A percentile compares a stretch with the other conserved stretches of the same genome.
These are phyloP conservation scores for Suhomyces yuchorum DNA, from an alignment of 1,139 yeast species.

Conservation along the genomic window DNA sequence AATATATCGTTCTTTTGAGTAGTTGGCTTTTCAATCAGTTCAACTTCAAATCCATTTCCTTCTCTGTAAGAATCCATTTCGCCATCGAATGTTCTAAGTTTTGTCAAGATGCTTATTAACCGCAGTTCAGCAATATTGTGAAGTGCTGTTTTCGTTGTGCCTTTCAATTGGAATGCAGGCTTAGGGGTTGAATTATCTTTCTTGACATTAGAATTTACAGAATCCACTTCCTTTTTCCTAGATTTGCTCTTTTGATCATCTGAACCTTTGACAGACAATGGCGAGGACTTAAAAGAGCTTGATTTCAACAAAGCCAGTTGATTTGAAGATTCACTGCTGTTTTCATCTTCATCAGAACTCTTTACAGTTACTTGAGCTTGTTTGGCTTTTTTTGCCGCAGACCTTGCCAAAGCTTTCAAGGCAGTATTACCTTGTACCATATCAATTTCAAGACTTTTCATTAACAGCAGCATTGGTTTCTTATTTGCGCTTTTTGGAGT, in stretches of 20 bases:
- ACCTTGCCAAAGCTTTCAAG: conserved; percentile 1
- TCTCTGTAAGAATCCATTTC: conserved; percentile 4
- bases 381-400: neutral
- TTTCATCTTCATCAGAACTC: neutral
- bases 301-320: neutral
- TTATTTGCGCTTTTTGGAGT: neutral
- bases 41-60: conserved; percentile 1
- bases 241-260: neutral
- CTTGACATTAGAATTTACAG: neutral
- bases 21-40: neutral
- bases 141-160: neutral
- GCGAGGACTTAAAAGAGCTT: neutral
- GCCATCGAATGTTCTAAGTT: conserved; percentile 1
- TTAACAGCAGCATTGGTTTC: conserved; percentile 7
- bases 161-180: neutral
- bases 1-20: neutral
- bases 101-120: conserved; percentile 2
- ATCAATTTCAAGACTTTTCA: conserved; percentile 25
- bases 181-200: neutral
- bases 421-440: conserved; percentile 23
- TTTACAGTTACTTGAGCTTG: neutral
- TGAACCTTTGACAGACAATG: neutral
- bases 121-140: neutral
- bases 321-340: neutral
- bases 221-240: neutral